Conservation (phyloP, 2,329 filamentous ascomycete genomes). For the Aspergillus sp. region DNA sequence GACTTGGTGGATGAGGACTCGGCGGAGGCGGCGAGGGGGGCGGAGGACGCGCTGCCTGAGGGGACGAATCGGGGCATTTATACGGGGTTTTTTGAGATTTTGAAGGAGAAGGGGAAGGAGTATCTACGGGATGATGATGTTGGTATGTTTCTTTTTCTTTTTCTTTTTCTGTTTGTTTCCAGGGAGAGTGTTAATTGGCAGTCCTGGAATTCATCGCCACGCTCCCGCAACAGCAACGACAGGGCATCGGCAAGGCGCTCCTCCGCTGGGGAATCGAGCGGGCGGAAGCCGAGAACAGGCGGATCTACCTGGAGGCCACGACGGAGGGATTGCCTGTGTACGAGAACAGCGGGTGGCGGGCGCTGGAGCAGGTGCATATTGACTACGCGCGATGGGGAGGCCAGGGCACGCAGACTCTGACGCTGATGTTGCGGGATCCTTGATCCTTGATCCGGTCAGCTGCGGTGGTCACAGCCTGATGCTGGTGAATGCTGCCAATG, state of each 20-base stretch:
- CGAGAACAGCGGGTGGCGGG: constrained; percentile 49
- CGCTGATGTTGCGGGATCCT: constrained; percentile 24
- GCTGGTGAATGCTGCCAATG: background rate
- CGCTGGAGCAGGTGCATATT: constrained; percentile 38
- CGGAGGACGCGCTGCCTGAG: constrained; percentile 33
- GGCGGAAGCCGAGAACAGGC: constrained; percentile 46
- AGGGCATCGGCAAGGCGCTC: constrained; percentile 16
- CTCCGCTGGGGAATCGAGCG: constrained; percentile 46
- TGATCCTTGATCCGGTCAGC: no score
- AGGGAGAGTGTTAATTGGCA: background rate
- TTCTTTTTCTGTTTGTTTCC: background rate
- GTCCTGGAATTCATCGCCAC: constrained; percentile 20
- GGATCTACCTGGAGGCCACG: constrained; percentile 54
- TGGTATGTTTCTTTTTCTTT: constrained; percentile 8
- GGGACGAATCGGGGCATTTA: constrained; percentile 43
- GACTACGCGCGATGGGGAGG: constrained; percentile 32
- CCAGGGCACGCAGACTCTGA: constrained; percentile 15
- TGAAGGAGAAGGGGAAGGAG: constrained; percentile 7
- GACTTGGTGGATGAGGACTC: background rate
- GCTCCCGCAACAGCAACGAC: constrained; percentile 10
- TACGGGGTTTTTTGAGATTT: constrained; percentile 16
- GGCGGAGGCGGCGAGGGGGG: constrained; percentile 37
- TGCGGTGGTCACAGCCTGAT: background rate
- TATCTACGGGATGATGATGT: constrained; percentile 15
- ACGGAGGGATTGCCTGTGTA: constrained; percentile 50